Evolutionary conservation across 2,329 filamentous ascomycete species (phyloP).

Genomic region (Diaporthe caulivora): DNA sequence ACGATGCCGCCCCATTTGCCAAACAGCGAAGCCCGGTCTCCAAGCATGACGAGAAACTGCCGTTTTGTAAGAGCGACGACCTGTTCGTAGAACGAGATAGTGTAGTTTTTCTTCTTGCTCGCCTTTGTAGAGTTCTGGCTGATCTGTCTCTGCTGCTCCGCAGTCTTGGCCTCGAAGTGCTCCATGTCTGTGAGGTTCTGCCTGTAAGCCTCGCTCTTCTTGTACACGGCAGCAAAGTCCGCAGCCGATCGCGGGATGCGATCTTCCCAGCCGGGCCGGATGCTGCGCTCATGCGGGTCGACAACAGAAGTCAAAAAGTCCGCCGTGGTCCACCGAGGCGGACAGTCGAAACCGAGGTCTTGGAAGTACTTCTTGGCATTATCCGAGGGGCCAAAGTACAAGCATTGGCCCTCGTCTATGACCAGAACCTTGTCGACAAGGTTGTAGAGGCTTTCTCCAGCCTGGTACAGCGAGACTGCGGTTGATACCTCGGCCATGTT

Average conservation of each 20-base stretch:
- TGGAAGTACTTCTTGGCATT: conserved; percentile 75
- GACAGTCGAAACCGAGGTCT: conserved; percentile 75
- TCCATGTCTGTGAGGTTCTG: conserved; percentile 60
- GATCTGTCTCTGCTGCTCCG: conserved; percentile 55
- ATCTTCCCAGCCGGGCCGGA: conserved; percentile 68
- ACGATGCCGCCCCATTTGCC: conserved; percentile 59
- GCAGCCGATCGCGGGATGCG: conserved; percentile 71
- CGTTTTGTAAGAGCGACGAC: conserved; percentile 59
- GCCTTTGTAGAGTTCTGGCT: conserved; percentile 51
- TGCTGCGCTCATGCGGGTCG: conserved; percentile 65
- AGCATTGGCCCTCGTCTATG: conserved; percentile 71
- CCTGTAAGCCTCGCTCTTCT: conserved; percentile 58
- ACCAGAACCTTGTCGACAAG: conserved; percentile 70
- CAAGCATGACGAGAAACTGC: conserved; percentile 51
- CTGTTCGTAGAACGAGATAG: conserved; percentile 62
- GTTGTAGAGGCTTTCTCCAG: conserved; percentile 50
- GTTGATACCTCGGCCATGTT: conserved; percentile 74
- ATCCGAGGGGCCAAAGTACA: conserved; percentile 71
- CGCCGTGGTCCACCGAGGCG: conserved; percentile 74
- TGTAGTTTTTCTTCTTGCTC: conserved; percentile 63
- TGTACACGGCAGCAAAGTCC: conserved; percentile 69
- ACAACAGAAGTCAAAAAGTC: conserved; percentile 81
- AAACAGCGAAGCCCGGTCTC: conserved; percentile 49
- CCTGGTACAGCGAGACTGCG: conserved; percentile 79
- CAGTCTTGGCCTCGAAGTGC: conserved; percentile 63